Conservation (phyloP, 202 grass and related monocot genomes). For the Zoysia matrella region DNA sequence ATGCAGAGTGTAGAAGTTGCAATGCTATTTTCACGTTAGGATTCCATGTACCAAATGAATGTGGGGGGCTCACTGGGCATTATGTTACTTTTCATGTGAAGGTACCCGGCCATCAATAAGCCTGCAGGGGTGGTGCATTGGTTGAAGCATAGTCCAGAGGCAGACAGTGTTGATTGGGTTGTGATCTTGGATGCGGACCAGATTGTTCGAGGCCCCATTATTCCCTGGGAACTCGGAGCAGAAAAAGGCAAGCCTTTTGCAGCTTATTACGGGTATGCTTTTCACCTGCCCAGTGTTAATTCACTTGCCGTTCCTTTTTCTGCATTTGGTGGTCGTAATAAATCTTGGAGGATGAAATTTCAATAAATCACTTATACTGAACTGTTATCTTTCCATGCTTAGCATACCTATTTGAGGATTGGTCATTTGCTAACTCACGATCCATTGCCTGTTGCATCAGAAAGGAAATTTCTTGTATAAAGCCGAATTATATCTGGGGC, state of each 20-base stretch:
- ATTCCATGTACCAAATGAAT: constrained; percentile 20
- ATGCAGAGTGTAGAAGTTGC: neutral
- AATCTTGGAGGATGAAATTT: neutral
- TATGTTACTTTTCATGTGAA: constrained; percentile 39
- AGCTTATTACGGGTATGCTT: constrained; percentile 82
- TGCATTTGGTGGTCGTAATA: neutral
- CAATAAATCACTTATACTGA: constrained; percentile 10
- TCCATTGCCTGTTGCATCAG: constrained; percentile 3
- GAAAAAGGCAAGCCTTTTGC: constrained; percentile 91
- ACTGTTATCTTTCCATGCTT: neutral
- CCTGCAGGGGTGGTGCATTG: constrained; percentile 89
- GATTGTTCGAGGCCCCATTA: constrained; percentile 83
- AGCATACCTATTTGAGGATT: neutral
- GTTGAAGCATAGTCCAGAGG: constrained; percentile 85
- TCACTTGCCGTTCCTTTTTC: neutral
- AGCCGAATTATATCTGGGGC: constrained; percentile 16
- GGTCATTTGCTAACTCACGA: constrained; percentile 4
- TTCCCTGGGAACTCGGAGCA: constrained; percentile 92
- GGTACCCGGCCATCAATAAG: constrained; percentile 98
- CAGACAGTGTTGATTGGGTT: constrained; percentile 86
- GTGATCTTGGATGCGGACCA: constrained; percentile 94
- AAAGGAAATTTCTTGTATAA: constrained; percentile 7
- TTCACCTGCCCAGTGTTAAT: constrained; percentile 13
- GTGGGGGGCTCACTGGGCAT: neutral
- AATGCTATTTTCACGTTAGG: neutral